These are phyloP conservation scores for Aristolochia contorta DNA, from an alignment of 164 flowering plant species.

Conservation along the genomic window DNA sequence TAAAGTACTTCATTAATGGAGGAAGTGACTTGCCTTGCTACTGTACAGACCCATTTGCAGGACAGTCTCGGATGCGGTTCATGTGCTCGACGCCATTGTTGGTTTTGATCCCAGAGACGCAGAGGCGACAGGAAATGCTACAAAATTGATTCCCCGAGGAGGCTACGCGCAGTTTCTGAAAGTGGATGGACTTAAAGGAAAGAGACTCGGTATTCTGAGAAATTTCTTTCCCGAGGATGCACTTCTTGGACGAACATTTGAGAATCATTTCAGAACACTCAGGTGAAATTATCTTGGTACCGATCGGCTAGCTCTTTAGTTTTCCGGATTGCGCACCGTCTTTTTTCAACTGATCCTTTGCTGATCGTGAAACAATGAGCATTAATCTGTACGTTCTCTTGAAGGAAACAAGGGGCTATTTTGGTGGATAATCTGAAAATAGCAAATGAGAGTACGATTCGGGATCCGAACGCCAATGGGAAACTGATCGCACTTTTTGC, in stretches of 20 bases:
- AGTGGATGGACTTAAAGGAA: constrained; percentile 41
- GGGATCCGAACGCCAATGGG: constrained; percentile 14
- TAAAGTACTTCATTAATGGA: background rate
- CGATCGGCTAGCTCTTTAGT: background rate
- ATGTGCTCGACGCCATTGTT: constrained; percentile 54
- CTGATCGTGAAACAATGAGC: too few relatives aligned
- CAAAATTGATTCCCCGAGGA: constrained; percentile 45
- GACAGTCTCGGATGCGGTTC: constrained; percentile 67
- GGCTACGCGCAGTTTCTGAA: constrained; percentile 58
- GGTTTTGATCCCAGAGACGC: constrained; percentile 46
- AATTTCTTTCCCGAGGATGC: constrained; percentile 11
- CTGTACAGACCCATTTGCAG: constrained; percentile 49
- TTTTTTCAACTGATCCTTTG: too few relatives aligned
- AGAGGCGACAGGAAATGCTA: constrained; percentile 33
- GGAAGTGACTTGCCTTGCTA: background rate
- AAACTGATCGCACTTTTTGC: constrained; percentile 23
- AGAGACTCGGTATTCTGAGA: constrained; percentile 36
- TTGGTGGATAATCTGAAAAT: constrained; percentile 40
- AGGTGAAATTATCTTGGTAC: too few relatives aligned
- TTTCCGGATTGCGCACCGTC: background rate
- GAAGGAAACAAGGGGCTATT: constrained; percentile 29
- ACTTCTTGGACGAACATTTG: constrained; percentile 8
- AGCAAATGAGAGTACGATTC: constrained; percentile 18
- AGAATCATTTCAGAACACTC: too few relatives aligned
- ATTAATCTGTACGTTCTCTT: background rate